Evolutionary conservation across 768 basidiomycete genomes (phyloP).

Genomic region (Sarcomyxa edulis): DNA sequence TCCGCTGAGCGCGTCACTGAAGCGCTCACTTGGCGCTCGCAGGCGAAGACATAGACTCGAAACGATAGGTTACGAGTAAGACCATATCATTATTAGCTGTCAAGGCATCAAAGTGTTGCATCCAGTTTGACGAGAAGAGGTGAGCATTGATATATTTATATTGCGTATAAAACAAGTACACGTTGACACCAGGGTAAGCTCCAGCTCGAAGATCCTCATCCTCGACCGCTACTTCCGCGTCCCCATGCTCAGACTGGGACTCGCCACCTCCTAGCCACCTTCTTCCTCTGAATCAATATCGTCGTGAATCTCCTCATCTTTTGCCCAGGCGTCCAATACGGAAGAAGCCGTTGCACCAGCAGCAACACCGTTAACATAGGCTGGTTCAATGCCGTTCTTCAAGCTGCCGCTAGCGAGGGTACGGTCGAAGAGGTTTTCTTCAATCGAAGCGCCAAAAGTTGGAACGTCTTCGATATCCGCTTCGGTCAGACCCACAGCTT

Average conservation of each 20-base stretch:
- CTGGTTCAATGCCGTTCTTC: conserved; percentile 59
- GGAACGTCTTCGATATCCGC: conserved; percentile 83
- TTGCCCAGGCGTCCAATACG: conserved; percentile 82
- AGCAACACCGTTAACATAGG: conserved; percentile 69
- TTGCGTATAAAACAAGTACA: too few species aligned
- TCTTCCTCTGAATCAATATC: conserved; percentile 66
- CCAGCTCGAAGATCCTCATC: conserved; percentile 73
- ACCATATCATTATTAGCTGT: too few species aligned
- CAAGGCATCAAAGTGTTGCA: too few species aligned
- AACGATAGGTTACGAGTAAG: too few species aligned
- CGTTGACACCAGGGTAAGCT: conserved; percentile 77
- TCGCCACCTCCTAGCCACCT: conserved; percentile 83
- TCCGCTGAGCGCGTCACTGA: too few species aligned
- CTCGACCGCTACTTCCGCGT: conserved; percentile 39
- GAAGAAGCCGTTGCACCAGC: conserved; percentile 52
- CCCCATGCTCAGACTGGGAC: conserved; percentile 47
- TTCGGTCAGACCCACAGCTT: conserved; percentile 82
- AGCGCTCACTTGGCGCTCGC: too few species aligned
- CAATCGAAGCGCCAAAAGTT: conserved; percentile 59
- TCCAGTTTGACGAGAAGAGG: too few species aligned
- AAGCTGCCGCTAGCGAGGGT: conserved; percentile 81
- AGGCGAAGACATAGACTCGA: too few species aligned
- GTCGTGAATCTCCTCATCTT: conserved; percentile 69
- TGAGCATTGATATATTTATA: too few species aligned
- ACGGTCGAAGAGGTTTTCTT: conserved; percentile 95